phyloP scores from a whole-genome alignment of 805 yeast genomes.

The Lachancea kluyveri region DNA sequence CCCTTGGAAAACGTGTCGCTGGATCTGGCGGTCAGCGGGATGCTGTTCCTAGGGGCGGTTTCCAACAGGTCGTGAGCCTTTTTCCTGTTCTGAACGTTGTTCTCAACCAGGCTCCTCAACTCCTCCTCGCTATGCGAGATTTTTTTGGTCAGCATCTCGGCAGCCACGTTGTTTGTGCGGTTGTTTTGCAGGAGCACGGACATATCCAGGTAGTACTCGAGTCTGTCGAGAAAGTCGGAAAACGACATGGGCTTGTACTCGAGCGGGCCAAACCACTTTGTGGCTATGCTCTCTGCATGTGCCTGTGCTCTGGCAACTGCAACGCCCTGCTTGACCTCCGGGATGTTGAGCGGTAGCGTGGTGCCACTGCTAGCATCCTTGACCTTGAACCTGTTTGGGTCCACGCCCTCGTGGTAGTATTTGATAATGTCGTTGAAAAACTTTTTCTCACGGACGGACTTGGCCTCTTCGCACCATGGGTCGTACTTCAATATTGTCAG shows the following conservation, averaged over 20 bases:
- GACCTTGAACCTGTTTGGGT: conserved; percentile 29
- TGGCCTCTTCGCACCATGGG: conserved; percentile 72
- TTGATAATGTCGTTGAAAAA: conserved; percentile 30
- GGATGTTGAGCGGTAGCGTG: conserved; percentile 23
- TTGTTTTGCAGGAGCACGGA: conserved; percentile 21
- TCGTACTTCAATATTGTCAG: conserved; percentile 41
- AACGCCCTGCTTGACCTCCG: conserved; percentile 31
- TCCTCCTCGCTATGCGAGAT: conserved; percentile 15
- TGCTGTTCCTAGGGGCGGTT: conserved; percentile 12
- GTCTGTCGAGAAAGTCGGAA: conserved; percentile 31
- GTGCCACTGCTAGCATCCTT: conserved; percentile 29
- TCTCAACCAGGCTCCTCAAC: conserved; percentile 9
- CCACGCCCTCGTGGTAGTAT: conserved; percentile 32
- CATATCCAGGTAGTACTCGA: conserved; percentile 29
- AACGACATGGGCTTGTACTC: conserved; percentile 47
- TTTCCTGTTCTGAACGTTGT: conserved; percentile 16
- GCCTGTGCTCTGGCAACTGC: conserved; percentile 39
- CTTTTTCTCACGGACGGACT: conserved; percentile 39
- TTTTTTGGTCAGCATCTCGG: conserved; percentile 12
- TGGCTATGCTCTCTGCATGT: conserved; percentile 40
- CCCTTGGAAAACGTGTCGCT: conserved; percentile 15
- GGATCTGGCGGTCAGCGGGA: conserved; percentile 6
- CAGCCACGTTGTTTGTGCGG: conserved; percentile 15
- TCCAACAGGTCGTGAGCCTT: conserved; percentile 11
- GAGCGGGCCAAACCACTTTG: conserved; percentile 64